Evolutionary conservation across 2,329 filamentous ascomycete species (phyloP), one percentile per base, ranked within the genome.

Genomic region (Aureobasidium sp.): DNA sequence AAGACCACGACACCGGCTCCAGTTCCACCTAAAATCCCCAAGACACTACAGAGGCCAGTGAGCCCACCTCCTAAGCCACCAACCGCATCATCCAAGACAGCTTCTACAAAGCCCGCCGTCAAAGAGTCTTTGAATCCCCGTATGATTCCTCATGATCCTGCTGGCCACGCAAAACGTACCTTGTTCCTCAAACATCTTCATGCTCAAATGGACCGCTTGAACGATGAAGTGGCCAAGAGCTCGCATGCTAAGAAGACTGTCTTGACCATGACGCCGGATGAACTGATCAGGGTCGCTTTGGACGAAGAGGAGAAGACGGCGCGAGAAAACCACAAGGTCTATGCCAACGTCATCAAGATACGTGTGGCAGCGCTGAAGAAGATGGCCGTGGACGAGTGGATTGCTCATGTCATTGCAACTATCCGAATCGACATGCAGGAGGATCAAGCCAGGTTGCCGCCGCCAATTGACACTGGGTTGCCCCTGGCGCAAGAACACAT

Each of bases 341-440:
- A 99, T 69, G 78, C 81, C 8, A 96, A 95, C 67, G 78, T 91
- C 27, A 84, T 97, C 71, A 95, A 92, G 69, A 88, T 90, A 65
- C 85, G 85, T 35, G 87, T 97, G 61, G 81, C 88, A 67, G 79
- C 80, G 45, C 85, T 91, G 69, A 90, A 87, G 69, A 87, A 87
- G 63, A 92, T 95, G 88, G 78, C 77, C 0, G 69, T 84, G 3
- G 78, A 81, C 3, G 81, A 89, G 49, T 97, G 92, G 90, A 82
- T 83, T 33, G 54, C 62, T 13, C 62, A 71, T 17, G 57, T 72
- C 13, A 68, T 68, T 54, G 60, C 58, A 15, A 66, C 60, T 2
- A 83, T 31, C 84, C 87, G 64, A 77, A 83, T 49, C 53, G 47
- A 49, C 9, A 37, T 49, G 3, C 62, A 66, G 60, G 60, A 64